Conservation (phyloP, 257 asterid genomes). For the Gentiana macrophylla region DNA sequence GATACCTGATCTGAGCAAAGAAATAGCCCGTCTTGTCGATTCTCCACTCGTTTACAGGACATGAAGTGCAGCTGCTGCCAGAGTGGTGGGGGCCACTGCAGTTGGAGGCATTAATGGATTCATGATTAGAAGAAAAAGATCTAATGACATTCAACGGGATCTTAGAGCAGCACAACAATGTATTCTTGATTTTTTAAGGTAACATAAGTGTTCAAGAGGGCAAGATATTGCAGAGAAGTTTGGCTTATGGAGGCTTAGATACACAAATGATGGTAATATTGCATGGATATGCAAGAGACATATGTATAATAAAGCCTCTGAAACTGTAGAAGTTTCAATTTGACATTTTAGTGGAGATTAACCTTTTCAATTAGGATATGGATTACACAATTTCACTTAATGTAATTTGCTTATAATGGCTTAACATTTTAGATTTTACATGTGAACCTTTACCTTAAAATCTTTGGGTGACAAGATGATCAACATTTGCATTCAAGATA, state of each 20-base stretch:
- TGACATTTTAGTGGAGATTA: slow-evolving; percentile 12
- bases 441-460: too few relatives aligned
- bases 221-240: slow-evolving; percentile 74
- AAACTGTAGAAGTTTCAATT: slow-evolving; percentile 52
- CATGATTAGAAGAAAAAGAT: slow-evolving; percentile 28
- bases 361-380: neutral
- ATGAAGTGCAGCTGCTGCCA: slow-evolving; percentile 58
- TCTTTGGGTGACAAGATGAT: neutral
- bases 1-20: slow-evolving; percentile 86
- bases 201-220: slow-evolving; percentile 52
- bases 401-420: too few relatives aligned
- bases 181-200: slow-evolving; percentile 63
- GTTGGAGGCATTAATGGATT: slow-evolving; percentile 18
- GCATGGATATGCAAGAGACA: slow-evolving; percentile 91
- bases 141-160: slow-evolving; percentile 50
- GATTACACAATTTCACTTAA: too few relatives aligned
- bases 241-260: slow-evolving; percentile 66
- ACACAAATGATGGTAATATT: slow-evolving; percentile 64
- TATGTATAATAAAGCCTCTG: slow-evolving; percentile 49
- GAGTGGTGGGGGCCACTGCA: slow-evolving; percentile 53
- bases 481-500: slow-evolving; percentile 15
- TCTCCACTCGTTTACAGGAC: slow-evolving; percentile 61
- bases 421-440: too few relatives aligned
- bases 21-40: slow-evolving; percentile 51
- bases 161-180: slow-evolving; percentile 67